phyloP scores from a whole-genome alignment of 1,284 basidiomycete species.

The Cryptococcus sp. region DNA sequence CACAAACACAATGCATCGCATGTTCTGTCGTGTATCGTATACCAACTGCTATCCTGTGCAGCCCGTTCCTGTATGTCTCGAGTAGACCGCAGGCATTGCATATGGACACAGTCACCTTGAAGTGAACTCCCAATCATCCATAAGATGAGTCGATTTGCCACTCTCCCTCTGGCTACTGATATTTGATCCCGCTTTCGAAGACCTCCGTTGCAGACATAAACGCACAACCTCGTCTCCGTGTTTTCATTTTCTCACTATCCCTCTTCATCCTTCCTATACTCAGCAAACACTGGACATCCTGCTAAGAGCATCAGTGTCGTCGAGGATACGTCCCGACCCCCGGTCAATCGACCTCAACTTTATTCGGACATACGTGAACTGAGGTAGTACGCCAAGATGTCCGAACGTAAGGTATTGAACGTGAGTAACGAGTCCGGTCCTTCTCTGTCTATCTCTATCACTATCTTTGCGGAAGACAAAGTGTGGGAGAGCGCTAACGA shows the following conservation, averaged over 20 bases:
- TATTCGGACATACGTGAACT: neutral
- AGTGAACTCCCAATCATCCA: neutral
- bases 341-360: too few species aligned
- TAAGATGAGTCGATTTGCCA: neutral
- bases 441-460: neutral
- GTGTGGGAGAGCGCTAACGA: neutral
- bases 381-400: conserved; percentile 62
- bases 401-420: conserved; percentile 85
- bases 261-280: neutral
- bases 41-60: too few species aligned
- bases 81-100: neutral
- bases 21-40: conserved; percentile 1
- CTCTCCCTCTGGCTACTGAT: neutral
- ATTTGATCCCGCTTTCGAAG: neutral
- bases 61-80: neutral
- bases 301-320: too few species aligned
- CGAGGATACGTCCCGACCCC: too few species aligned
- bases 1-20: conserved; percentile 14
- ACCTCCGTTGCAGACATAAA: neutral
- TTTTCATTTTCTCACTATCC: neutral
- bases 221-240: neutral
- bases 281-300: too few species aligned
- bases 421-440: conserved; percentile 41
- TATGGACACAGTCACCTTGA: too few species aligned
- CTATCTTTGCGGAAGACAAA: neutral